Evolutionary conservation across 2,329 filamentous ascomycete species (phyloP), one percentile per base, ranked within the genome.

Genomic region (Aspergillus fructus): DNA sequence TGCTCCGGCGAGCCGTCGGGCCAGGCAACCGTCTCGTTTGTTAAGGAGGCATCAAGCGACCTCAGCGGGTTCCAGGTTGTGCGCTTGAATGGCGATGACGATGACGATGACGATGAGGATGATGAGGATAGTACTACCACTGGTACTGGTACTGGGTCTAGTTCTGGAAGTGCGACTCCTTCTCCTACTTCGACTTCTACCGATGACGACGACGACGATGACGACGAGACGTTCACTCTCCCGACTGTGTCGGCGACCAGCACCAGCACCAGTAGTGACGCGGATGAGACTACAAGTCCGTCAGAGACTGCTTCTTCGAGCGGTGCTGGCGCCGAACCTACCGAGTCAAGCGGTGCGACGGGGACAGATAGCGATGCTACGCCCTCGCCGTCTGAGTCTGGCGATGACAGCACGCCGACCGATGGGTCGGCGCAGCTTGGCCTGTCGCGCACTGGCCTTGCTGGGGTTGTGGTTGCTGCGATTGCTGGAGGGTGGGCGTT

Each of bases 21-120:
- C 0, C 47, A 21, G 45, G 58, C 60, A 24, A 56, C 58, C 1
- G 49, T 54, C 21, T 24, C 13, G 3, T 62, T 53, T 30, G 19
- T 40, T 3, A 62, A 60, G 46, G 41, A 51, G 15, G 17, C 58
- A 1, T 58, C 55, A 3, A 34, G 43, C 7, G 58, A 50, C 15
- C 27, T 62, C 2, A 30, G 37, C 8, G 53, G 58, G 1, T 62
- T 62, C 37, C 39, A 50, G 40, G 58, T 62, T n/a, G 53, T 54
- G 12, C 12, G 33, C 7, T n/a, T 33, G 23, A 41, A 39, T n/a
- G 45, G 23, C 6, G 27, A 9, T 3, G 27, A 30, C 1, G 27
- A 30, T 3, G 27, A 30, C 1, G 27, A 30, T 30, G 27, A 30
- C 0, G 27, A 30, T 0, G 27, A 11, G 2, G 27, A 30, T 0